Conservation (phyloP, 768 basidiomycete species). For the Termitomyces heimii region DNA sequence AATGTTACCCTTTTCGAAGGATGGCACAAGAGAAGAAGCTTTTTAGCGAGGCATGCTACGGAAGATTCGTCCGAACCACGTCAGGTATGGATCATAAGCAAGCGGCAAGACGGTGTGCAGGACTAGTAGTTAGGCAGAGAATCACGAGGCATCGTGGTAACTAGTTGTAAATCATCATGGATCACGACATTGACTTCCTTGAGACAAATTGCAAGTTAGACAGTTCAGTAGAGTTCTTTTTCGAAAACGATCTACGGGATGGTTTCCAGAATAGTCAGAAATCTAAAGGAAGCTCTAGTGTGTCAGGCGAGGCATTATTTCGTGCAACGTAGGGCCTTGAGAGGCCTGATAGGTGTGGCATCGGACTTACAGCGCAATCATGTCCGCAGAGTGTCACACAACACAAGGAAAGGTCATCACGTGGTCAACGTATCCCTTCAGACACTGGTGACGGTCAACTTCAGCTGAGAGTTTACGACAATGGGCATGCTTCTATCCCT, state of each 20-base stretch:
- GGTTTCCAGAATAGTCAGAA: no score
- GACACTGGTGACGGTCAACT: neutral
- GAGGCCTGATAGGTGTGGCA: no score
- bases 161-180: neutral
- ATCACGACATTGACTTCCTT: neutral
- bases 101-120: neutral
- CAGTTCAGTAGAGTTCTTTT: neutral
- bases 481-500: slow-evolving; percentile 78
- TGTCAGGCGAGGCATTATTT: neutral
- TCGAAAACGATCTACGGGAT: neutral
- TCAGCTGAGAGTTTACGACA: slow-evolving; percentile 3
- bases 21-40: neutral
- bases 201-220: neutral
- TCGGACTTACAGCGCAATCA: no score
- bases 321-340: neutral
- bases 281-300: neutral
- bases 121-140: neutral
- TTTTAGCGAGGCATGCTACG: neutral
- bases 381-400: no score
- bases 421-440: neutral
- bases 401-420: slow-evolving; percentile 1
- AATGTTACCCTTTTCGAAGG: neutral
- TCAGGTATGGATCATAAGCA: neutral
- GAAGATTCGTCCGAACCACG: neutral
- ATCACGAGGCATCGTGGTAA: no score